A percentile compares a stretch with the other conserved stretches of the same genome.
Conservation (phyloP, 768 basidiomycete species). For the Leccinum pellstonianum region DNA sequence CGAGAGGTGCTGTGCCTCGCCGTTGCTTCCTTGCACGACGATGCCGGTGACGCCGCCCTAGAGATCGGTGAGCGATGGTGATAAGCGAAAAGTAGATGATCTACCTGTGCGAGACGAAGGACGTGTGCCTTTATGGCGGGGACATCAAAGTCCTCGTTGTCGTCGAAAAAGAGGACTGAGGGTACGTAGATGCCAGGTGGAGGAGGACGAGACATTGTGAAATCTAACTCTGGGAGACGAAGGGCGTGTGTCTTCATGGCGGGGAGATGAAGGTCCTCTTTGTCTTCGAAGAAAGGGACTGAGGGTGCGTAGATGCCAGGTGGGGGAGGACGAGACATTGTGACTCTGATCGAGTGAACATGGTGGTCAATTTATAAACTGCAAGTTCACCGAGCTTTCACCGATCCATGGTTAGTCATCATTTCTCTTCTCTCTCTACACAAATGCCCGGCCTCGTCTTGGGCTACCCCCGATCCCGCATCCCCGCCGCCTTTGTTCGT, state of each 20-base stretch:
- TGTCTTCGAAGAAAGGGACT: slow-evolving; percentile 66
- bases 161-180: slow-evolving; percentile 70
- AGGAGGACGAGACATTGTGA: slow-evolving; percentile 40
- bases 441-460: no score
- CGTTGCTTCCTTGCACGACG: slow-evolving; percentile 72
- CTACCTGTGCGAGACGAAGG: slow-evolving; percentile 68
- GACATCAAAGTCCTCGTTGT: slow-evolving; percentile 69
- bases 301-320: slow-evolving; percentile 77
- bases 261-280: slow-evolving; percentile 68
- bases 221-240: slow-evolving; percentile 61
- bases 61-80: slow-evolving; percentile 15
- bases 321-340: slow-evolving; percentile 47
- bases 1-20: slow-evolving; percentile 74
- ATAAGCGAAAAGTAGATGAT: slow-evolving; percentile 9
- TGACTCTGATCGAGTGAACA: neutral
- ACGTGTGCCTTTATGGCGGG: slow-evolving; percentile 67
- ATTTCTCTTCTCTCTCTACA: no score
- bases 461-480: slow-evolving; percentile 22
- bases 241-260: slow-evolving; percentile 70
- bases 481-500: slow-evolving; percentile 42
- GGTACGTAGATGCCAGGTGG: slow-evolving; percentile 76
- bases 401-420: neutral
- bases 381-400: no score
- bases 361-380: no score
- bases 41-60: slow-evolving; percentile 75